Evolutionary conservation across 495 filamentous ascomycete species (phyloP), one percentile per base, ranked within the genome.

Genomic region (Hyphodiscus hymeniophilus): DNA sequence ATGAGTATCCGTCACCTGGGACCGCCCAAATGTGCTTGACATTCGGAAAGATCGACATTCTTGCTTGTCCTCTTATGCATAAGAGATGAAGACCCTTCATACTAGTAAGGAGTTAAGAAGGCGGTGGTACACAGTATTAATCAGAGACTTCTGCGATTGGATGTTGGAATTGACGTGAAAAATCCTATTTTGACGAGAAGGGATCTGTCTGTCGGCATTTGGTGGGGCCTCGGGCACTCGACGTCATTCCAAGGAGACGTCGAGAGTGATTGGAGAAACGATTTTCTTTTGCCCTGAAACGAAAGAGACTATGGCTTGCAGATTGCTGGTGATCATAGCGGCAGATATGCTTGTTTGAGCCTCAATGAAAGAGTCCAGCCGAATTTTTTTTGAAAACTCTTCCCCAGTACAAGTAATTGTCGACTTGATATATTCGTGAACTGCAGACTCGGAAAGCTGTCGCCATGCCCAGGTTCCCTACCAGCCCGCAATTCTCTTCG

Each of bases 121-220:
- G 38, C 39, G 3, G 38, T 30, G 31, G 35, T 22, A 23, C 31
- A 13, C n/a, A 43, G 26, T 38, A 36, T 44, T 50, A 13, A 20
- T 34, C 17, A 21, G 11, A 20, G 2, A 13, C 15, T 2, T 2
- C 23, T 42, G 22, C 20, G 23, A 38, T 18, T 38, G 36, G 40
- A 26, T 39, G 35, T 30, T 18, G 35, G n/a, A 11, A n/a, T 30
- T 15, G 21, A 36, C 20, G 3, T 30, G 35, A 48, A 48, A 16
- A 17, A 33, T 33, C 48, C 44, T 38, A 38, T 38, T 50, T 44
- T 44, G 48, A 38, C 48, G 40, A 50, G 32, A 18, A 38, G 21
- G 23, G 26, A 32, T 39, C 39, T 21, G n/a, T 38, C 21, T 42
- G 17, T 38, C 38, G 47, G 20, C 15, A 32, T 26, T 31, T 21